phyloP scores from a whole-genome alignment of 441 rosid species.

The California macrophylla region DNA sequence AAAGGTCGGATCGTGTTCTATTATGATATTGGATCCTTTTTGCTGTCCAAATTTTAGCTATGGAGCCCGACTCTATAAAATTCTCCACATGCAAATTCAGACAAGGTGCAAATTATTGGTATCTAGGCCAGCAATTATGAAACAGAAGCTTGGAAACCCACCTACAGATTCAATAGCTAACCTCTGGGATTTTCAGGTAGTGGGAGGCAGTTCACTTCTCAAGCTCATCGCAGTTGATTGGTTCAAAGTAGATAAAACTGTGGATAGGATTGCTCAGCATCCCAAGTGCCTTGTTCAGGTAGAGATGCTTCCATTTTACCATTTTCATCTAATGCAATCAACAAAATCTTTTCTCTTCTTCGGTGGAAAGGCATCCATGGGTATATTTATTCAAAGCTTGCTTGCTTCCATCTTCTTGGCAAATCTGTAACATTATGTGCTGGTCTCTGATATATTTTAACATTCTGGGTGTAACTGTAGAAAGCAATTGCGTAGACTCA shows the following conservation, averaged over 20 bases:
- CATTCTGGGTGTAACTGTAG: neutral
- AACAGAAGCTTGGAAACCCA: neutral
- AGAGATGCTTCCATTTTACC: constrained; percentile 10
- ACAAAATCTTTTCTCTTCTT: neutral
- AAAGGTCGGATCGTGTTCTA: neutral
- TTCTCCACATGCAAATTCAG: neutral
- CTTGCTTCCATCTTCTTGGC: neutral
- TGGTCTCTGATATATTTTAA: neutral
- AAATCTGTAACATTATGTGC: neutral
- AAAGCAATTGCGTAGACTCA: neutral
- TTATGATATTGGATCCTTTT: neutral
- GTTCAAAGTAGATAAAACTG: constrained; percentile 66
- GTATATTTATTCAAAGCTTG: neutral
- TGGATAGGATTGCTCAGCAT: constrained; percentile 65
- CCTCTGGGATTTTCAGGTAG: constrained; percentile 38
- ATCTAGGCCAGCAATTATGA: neutral
- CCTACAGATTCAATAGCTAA: neutral
- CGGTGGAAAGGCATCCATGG: neutral
- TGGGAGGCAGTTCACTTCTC: constrained; percentile 91
- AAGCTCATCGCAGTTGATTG: constrained; percentile 87
- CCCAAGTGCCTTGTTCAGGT: constrained; percentile 90
- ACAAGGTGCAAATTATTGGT: neutral
- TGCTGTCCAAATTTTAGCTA: neutral
- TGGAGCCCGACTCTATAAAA: neutral
- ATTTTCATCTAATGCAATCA: neutral